These are phyloP conservation scores for Ophiosphaerella herpotricha DNA, from an alignment of 2,329 filamentous ascomycete genomes.

Conservation along the genomic window DNA sequence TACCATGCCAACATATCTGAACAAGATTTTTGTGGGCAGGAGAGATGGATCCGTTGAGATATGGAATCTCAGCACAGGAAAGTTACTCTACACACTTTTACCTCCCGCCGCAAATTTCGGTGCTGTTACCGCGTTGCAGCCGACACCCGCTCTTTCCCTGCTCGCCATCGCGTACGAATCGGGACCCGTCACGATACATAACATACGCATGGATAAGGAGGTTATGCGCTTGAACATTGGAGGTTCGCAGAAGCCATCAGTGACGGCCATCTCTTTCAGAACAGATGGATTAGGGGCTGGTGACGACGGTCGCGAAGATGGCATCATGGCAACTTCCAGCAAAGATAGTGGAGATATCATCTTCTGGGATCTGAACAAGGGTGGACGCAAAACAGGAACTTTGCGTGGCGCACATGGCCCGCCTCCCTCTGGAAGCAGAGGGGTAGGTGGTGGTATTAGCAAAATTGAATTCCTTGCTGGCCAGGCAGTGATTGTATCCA, in stretches of 20 bases:
- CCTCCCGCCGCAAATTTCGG: constrained; percentile 75
- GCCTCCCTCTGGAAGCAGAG: constrained; percentile 59
- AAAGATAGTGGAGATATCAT: constrained; percentile 82
- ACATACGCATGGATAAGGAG: constrained; percentile 77
- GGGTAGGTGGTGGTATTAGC: constrained; percentile 75
- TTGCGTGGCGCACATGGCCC: constrained; percentile 87
- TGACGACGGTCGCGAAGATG: constrained; percentile 78
- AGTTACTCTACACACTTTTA: constrained; percentile 86
- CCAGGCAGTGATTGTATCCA: constrained; percentile 87
- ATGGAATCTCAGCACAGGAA: constrained; percentile 93
- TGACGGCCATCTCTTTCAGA: constrained; percentile 86
- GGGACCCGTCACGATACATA: constrained; percentile 78
- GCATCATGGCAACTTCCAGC: constrained; percentile 92
- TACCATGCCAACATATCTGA: constrained; percentile 92
- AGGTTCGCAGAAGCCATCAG: constrained; percentile 62
- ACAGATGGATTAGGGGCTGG: constrained; percentile 88
- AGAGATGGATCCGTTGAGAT: constrained; percentile 91
- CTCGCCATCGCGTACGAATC: constrained; percentile 86
- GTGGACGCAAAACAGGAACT: constrained; percentile 83
- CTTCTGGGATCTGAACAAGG: constrained; percentile 93
- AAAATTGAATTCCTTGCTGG: constrained; percentile 87
- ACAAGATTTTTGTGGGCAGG: constrained; percentile 91
- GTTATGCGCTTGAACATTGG: constrained; percentile 72
- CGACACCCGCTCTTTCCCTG: constrained; percentile 80
- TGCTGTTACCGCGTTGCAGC: constrained; percentile 83